Conservation (phyloP, 169 alveolate genomes). For the Cryptosporidium meleagridis region DNA sequence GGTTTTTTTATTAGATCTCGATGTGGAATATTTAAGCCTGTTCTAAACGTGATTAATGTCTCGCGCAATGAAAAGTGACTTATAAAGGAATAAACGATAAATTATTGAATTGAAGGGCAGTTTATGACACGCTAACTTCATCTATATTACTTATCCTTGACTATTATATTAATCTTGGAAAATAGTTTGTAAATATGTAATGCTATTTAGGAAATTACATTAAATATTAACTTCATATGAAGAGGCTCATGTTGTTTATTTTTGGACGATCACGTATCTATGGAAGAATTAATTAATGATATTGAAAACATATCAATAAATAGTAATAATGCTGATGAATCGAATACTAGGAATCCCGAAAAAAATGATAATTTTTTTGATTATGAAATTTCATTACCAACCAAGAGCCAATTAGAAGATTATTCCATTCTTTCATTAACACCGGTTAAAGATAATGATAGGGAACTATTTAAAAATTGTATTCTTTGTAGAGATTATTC, state of each 20-base stretch:
- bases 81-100: not conserved
- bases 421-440: not conserved
- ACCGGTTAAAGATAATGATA: not conserved
- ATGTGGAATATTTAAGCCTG: not conserved
- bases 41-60: slow-evolving; percentile 12
- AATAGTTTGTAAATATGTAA: not conserved
- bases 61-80: not conserved
- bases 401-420: not conserved
- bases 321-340: slow-evolving; percentile 28
- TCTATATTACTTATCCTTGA: not conserved
- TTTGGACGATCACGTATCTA: not conserved
- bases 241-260: not conserved
- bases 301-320: slow-evolving; percentile 43
- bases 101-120: not conserved
- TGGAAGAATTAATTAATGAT: slow-evolving; percentile 18
- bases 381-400: not conserved
- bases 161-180: not conserved
- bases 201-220: not conserved
- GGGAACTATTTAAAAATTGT: not conserved
- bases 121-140: not conserved
- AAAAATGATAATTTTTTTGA: slow-evolving; percentile 1
- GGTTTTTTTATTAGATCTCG: not conserved
- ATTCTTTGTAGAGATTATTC: slow-evolving; percentile 60
- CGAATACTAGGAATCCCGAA: not conserved
- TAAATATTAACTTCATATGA: not conserved